Evolutionary conservation across 2,329 filamentous ascomycete genomes (phyloP), one percentile per base, ranked within the genome.

Genomic region (Verticillium longisporum): DNA sequence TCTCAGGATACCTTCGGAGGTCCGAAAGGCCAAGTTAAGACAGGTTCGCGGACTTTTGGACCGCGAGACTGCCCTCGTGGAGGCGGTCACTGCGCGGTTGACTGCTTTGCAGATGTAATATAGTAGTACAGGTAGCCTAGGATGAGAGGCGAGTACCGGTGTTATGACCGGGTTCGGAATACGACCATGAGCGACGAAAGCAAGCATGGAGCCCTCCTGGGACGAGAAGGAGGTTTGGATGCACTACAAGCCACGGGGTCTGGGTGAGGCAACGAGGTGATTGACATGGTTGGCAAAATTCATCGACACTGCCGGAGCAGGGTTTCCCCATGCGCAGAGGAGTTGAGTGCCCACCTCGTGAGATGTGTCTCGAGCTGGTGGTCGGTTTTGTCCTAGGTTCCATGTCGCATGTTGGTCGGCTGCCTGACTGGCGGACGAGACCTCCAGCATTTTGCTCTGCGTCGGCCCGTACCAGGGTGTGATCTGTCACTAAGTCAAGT

Each of bases 31-130:
- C 58, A 89, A 89, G 74, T 73, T 90, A 65, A 78, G 79, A 61
- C 83, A 89, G 70, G 85, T 91, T 26, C 85, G 85, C 73, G 75
- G 75, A 33, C 72, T 90, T 62, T 74, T 91, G 65, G 85, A 88
- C 61, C 77, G 88, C 33, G 88, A 91, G 74, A 83, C 83, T 56
- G 86, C 86, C 5, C 72, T 91, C 67, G 84, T 91, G 6, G 87
- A 90, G 66, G 88, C 85, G 26, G 82, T 89, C 26, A 86, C 82
- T 66, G 79, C 79, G 61, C 79, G 88, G 61, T 73, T 91, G 64
- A 84, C 88, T 71, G 82, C 79, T 63, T 74, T 91, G 60, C 75
- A 78, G 64, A 62, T 63, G 53, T 61, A 61, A 31, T 31, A 31
- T 31, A 57, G 41, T 33, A n/a, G 33, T 53, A 53, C 45, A 21